Percentiles rank a stretch among this genome's conserved stretches.
phyloP scores from a whole-genome alignment of 139 green algal genomes.

The Zygnema cylindricum region DNA sequence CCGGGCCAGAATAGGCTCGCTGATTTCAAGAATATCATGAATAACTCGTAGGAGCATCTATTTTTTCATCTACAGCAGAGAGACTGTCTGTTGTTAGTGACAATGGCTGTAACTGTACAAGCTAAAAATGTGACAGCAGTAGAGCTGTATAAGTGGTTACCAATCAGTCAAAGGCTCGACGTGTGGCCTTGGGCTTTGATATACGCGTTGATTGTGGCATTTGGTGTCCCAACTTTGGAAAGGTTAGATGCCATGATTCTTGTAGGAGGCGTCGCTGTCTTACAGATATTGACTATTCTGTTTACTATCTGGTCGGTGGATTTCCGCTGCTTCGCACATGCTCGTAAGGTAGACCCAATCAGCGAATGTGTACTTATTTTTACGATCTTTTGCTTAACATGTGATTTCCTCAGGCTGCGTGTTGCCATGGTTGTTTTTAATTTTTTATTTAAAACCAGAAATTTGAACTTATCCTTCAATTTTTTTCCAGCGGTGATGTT shows the following conservation, averaged over 20 bases:
- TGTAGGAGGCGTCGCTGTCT: conserved; percentile 4
- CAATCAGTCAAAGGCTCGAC: conserved; percentile 33
- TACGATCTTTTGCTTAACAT: not conserved
- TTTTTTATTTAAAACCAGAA: not conserved
- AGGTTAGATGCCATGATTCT: conserved; percentile 29
- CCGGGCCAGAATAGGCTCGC: too few relatives aligned
- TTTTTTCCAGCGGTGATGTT: not conserved
- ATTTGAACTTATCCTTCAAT: not conserved
- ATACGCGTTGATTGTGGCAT: conserved; percentile 44
- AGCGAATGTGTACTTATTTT: not conserved
- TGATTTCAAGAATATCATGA: too few relatives aligned
- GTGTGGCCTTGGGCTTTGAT: conserved; percentile 53
- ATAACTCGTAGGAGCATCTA: too few relatives aligned
- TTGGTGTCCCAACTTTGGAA: conserved; percentile 33
- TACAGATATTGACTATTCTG: conserved; percentile 57
- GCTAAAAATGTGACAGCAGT: conserved; percentile 48
- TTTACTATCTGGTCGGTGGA: conserved; percentile 58
- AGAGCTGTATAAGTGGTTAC: conserved; percentile 57
- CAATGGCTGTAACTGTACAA: conserved; percentile 49
- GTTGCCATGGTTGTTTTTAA: not conserved
- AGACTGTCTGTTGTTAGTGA: too few relatives aligned
- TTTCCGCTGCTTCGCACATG: conserved; percentile 58
- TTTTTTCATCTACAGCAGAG: too few relatives aligned
- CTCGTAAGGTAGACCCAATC: conserved; percentile 50
- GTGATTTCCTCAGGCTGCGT: not conserved